Evolutionary conservation across 495 filamentous ascomycete genomes (phyloP).

Genomic region (Aspergillus sparsus): DNA sequence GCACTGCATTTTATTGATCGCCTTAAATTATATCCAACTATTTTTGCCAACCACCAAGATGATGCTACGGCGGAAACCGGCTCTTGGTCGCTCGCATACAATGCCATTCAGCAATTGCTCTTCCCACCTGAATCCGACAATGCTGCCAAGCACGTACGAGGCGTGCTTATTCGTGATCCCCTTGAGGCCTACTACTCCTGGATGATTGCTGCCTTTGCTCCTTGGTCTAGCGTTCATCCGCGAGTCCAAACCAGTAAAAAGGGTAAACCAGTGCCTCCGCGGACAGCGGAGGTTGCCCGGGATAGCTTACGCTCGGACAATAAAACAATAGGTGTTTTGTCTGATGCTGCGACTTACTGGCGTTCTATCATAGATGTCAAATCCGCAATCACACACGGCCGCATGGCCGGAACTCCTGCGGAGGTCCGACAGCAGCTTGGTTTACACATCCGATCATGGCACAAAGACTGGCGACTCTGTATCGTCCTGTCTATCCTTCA

Average conservation of each 20-base stretch:
- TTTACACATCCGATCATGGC: conserved; percentile 78
- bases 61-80: conserved; percentile 47
- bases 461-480: conserved; percentile 72
- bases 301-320: conserved; percentile 82
- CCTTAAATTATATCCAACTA: conserved; percentile 72
- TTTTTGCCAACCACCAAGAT: conserved; percentile 63
- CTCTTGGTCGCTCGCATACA: conserved; percentile 44
- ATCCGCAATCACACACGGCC: conserved; percentile 36
- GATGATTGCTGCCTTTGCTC: conserved; percentile 71
- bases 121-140: conserved; percentile 16
- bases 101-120: conserved; percentile 37
- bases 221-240: conserved; percentile 65
- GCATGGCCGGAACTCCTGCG: conserved; percentile 35
- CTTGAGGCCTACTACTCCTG: conserved; percentile 71
- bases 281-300: conserved; percentile 58
- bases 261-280: conserved; percentile 50
- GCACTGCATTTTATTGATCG: conserved; percentile 73
- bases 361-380: conserved; percentile 62
- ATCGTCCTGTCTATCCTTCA: conserved; percentile 69
- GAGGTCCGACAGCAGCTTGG: conserved; percentile 61
- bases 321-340: conserved; percentile 66
- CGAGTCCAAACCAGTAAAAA: conserved; percentile 41
- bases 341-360: conserved; percentile 59
- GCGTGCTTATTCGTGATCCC: conserved; percentile 56
- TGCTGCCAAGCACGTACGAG: conserved; percentile 33